Evolutionary conservation across 768 basidiomycete genomes (phyloP).

Genomic region (Mycena leptocephala): DNA sequence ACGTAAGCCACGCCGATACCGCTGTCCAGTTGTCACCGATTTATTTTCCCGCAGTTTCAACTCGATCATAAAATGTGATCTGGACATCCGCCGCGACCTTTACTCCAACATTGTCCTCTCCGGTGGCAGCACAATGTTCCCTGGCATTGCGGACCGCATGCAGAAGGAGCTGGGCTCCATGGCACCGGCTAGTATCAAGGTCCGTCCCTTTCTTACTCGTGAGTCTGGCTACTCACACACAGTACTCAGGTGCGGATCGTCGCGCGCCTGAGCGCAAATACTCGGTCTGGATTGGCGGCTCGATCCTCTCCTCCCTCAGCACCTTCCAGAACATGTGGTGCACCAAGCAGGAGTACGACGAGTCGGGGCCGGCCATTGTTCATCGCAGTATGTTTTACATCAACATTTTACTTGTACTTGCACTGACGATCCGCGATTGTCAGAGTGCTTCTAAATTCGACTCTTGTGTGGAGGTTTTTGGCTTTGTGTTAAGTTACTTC

Average conservation of each 20-base stretch:
- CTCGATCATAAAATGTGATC: constrained; percentile 73
- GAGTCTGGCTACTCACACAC: neutral
- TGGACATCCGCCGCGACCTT: constrained; percentile 67
- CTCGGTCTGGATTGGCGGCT: constrained; percentile 54
- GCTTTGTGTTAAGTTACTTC: neutral
- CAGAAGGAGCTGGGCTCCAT: constrained; percentile 79
- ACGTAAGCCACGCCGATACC: constrained; percentile 20
- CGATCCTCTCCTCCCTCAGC: constrained; percentile 34
- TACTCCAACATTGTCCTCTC: constrained; percentile 34
- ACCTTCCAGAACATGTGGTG: constrained; percentile 38
- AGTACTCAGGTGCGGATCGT: constrained; percentile 56
- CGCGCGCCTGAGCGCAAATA: constrained; percentile 79
- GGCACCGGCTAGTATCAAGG: constrained; percentile 77
- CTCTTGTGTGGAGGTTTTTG: neutral
- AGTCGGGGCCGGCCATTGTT: constrained; percentile 32
- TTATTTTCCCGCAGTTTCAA: constrained; percentile 58
- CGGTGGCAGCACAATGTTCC: constrained; percentile 39
- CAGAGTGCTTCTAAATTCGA: constrained; percentile 25
- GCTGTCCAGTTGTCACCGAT: neutral
- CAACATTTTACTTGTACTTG: neutral
- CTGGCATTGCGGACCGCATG: constrained; percentile 67
- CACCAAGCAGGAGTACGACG: constrained; percentile 39
- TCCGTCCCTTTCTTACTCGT: neutral
- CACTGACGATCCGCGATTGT: neutral
- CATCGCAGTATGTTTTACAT: constrained; percentile 33